A percentile compares a stretch with the other conserved stretches of the same genome.
These are phyloP conservation scores for Ceratocystis variospora DNA, from an alignment of 2,329 filamentous ascomycete genomes.

Conservation along the genomic window DNA sequence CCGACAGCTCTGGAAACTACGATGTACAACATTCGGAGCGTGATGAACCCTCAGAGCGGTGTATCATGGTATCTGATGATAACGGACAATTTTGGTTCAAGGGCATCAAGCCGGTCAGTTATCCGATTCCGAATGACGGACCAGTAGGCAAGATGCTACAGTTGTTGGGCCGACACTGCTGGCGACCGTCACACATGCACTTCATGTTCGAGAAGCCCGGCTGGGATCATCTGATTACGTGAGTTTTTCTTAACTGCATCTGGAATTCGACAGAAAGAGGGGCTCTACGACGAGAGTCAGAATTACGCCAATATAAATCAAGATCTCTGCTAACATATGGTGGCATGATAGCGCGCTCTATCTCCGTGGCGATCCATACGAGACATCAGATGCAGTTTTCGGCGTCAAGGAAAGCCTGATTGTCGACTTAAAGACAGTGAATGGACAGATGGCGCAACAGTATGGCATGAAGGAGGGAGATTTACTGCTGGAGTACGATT, in stretches of 20 bases:
- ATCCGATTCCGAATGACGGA: slow-evolving; percentile 73
- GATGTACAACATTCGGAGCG: slow-evolving; percentile 57
- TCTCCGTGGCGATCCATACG: slow-evolving; percentile 63
- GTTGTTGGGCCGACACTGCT: slow-evolving; percentile 57
- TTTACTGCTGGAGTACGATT: slow-evolving; percentile 56
- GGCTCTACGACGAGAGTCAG: too few species aligned
- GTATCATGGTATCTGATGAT: slow-evolving; percentile 24
- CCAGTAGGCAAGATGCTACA: slow-evolving; percentile 62
- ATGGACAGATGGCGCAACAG: slow-evolving; percentile 40
- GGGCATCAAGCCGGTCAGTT: slow-evolving; percentile 71
- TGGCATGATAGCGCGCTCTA: slow-evolving; percentile 51
- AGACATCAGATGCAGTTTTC: slow-evolving; percentile 73
- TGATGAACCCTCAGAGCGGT: slow-evolving; percentile 28
- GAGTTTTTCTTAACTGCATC: slow-evolving; percentile 27
- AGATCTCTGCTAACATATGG: not conserved
- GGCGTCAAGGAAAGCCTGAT: slow-evolving; percentile 71
- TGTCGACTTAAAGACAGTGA: slow-evolving; percentile 44
- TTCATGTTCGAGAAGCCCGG: slow-evolving; percentile 78
- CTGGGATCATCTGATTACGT: slow-evolving; percentile 74
- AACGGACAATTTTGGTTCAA: slow-evolving; percentile 58
- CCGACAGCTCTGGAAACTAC: slow-evolving; percentile 59
- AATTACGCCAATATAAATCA: not conserved
- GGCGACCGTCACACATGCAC: slow-evolving; percentile 66
- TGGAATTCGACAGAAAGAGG: not conserved
- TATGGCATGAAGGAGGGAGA: slow-evolving; percentile 52